Evolutionary conservation across 2,329 filamentous ascomycete genomes (phyloP), one percentile per base, ranked within the genome.

Genomic region (Hypoxylon sp.): DNA sequence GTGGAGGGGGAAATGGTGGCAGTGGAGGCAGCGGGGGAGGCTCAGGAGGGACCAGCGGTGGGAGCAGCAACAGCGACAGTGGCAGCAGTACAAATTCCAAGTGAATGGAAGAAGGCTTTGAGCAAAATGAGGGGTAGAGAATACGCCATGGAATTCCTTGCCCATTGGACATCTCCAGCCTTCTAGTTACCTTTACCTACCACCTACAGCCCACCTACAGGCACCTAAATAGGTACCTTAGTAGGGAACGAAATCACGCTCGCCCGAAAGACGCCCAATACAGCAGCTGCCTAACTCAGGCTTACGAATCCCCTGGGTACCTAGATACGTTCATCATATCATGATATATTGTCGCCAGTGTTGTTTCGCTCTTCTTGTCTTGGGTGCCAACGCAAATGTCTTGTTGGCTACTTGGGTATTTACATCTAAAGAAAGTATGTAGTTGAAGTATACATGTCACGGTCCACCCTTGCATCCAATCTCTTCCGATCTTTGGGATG

Each of bases 231-330:
- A 27, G 25, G 25, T 27, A 5, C 3, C 25, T 4, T 20, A n/a
- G 17, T 22, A 44, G 17, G 40, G 40, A 44, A 44, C 40, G 40
- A 44, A 6, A 44, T 37, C 40, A 44, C 40, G 20, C 40, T 44
- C 40, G 40, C 40, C 14, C 11, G 40, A 44, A 17, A 44, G n/a
- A 44, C 17, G 14, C 40, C 40, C 7, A 44, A n/a, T 20, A 6
- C 17, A 20, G n/a, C 17, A 44, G 17, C 17, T 44, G 2, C 13
- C 13, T 37, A 37, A 13, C 35, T 37, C 13, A 37, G 13, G n/a
- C 35, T 37, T 37, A 37, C 6, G 35, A 37, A 14, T 37, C 35
- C 14, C 35, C 14, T 14, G 35, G 35, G 35, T 37, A 27, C 25
- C 25, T 27, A 5, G 25, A 37, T n/a, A 22, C 20, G 6, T n/a